Evolutionary conservation across 768 basidiomycete species (phyloP), one percentile per base, ranked within the genome.

Genomic region (Daedaleopsis nitida): DNA sequence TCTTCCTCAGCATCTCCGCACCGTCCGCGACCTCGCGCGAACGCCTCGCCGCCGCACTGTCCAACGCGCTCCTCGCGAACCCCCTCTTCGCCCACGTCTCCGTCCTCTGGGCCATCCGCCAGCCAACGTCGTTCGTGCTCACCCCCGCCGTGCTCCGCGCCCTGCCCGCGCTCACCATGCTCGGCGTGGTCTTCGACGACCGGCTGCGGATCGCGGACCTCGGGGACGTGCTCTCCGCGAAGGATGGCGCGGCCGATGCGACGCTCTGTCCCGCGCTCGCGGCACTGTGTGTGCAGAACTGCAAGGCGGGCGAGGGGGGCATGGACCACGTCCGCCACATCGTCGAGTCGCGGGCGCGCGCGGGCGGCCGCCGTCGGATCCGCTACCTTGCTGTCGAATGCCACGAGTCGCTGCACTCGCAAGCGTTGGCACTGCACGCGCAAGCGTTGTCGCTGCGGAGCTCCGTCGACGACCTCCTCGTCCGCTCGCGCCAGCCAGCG

Each of bases 1-100:
- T 53, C 52, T 53, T 53, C 52, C 52, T 53, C 52, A 53, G 21
- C 52, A 37, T 53, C n/a, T 35, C 52, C 16, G 21, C 38, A 3
- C 37, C 52, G 1, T 8, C 13, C 37, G n/a, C 52, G 16, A 37
- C 38, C 8, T 23, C 38, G 17, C n/a, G 21, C 10, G 17, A 14
- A 3, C 34, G 19, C 19, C 37, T 53, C 37, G 21, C n/a, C 37
- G 37, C 19, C 37, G 35, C 52, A 7, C 37, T 39, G 37, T 16
- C 35, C 35, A 13, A 2, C 5, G 52, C 52, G 9, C 23, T 53
- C 37, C 11, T 19, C 52, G 38, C 35, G 47, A 49, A 49, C 52
- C 52, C 52, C 34, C 52, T 38, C 52, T 53, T 53, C 38, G n/a
- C 35, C 34, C n/a, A 23, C 52, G 38, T 42, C 17, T n/a, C 35